Evolutionary conservation across 2,329 filamentous ascomycete genomes (phyloP).

Genomic region (Boeremia lycopersici): DNA sequence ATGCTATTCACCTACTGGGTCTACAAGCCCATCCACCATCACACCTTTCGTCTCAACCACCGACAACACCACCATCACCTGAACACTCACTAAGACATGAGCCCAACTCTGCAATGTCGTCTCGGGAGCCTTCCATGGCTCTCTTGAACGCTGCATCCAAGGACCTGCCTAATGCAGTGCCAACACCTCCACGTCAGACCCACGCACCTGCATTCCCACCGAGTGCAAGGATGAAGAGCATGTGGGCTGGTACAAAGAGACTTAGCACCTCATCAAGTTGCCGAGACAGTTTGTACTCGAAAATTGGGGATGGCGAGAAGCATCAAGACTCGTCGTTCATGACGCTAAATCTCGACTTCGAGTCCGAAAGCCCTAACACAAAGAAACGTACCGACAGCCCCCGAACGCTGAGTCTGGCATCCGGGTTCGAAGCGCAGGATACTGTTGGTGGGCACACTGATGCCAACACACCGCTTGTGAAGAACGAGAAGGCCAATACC

Average conservation of each 20-base stretch:
- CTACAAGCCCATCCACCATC: constrained; percentile 23
- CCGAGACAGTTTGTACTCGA: constrained; percentile 20
- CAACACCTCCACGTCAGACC: constrained; percentile 26
- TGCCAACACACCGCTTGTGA: not conserved
- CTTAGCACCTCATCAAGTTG: constrained; percentile 20
- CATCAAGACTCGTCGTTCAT: constrained; percentile 13
- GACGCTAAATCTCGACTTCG: constrained; percentile 28
- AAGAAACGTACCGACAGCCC: constrained; percentile 14
- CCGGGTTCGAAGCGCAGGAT: constrained; percentile 28
- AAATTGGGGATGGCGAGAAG: constrained; percentile 16
- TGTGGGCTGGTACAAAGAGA: constrained; percentile 28
- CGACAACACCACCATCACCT: constrained; percentile 20
- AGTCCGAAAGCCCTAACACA: constrained; percentile 3
- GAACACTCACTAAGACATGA: constrained; percentile 16
- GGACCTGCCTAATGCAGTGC: constrained; percentile 28
- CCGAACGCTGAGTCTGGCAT: constrained; percentile 13
- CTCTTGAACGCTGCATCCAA: constrained; percentile 32
- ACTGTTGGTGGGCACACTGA: constrained; percentile 20
- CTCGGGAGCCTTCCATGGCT: constrained; percentile 25
- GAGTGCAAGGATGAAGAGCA: constrained; percentile 31
- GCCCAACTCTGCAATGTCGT: constrained; percentile 16
- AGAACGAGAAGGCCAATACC: constrained; percentile 1
- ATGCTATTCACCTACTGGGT: constrained; percentile 33
- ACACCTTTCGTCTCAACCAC: constrained; percentile 20
- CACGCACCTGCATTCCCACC: constrained; percentile 28